Percentiles rank a stretch among this genome's conserved stretches.
Conservation (phyloP, 2,329 filamentous ascomycete species). For the Fusarium sublunatum region DNA sequence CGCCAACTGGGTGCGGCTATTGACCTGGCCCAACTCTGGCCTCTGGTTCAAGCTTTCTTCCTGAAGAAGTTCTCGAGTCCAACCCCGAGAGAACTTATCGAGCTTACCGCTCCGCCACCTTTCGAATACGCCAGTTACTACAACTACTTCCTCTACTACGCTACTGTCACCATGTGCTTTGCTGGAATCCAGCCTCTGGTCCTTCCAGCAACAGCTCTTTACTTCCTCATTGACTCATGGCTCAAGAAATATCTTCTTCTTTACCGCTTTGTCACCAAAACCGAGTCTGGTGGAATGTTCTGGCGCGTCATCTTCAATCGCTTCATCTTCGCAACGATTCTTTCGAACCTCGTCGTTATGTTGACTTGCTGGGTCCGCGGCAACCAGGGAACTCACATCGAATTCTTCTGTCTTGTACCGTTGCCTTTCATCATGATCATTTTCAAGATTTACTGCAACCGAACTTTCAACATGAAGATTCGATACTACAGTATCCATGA, state of each 20-base stretch:
- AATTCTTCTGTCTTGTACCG: slow-evolving; percentile 77
- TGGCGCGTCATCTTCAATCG: slow-evolving; percentile 95
- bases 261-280: slow-evolving; percentile 97
- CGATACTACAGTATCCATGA: slow-evolving; percentile 81
- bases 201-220: slow-evolving; percentile 85
- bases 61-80: slow-evolving; percentile 85
- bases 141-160: slow-evolving; percentile 97
- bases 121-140: slow-evolving; percentile 98
- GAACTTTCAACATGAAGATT: slow-evolving; percentile 80
- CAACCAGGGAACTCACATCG: slow-evolving; percentile 61
- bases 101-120: slow-evolving; percentile 88
- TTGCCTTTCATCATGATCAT: slow-evolving; percentile 80
- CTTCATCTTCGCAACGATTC: slow-evolving; percentile 82
- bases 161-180: slow-evolving; percentile 88
- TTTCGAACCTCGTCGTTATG: slow-evolving; percentile 83
- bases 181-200: slow-evolving; percentile 87
- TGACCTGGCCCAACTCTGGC: slow-evolving; percentile 90
- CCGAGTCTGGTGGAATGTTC: slow-evolving; percentile 91
- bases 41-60: slow-evolving; percentile 85
- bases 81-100: slow-evolving; percentile 90
- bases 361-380: slow-evolving; percentile 79
- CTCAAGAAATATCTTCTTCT: slow-evolving; percentile 95
- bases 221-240: slow-evolving; percentile 87
- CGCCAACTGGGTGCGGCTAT: slow-evolving; percentile 93
- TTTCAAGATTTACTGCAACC: slow-evolving; percentile 89